A percentile compares a stretch with the other conserved stretches of the same genome.
These are phyloP conservation scores for Orbilia blumenaviensis DNA, from an alignment of 2,329 filamentous ascomycete species.

Conservation along the genomic window DNA sequence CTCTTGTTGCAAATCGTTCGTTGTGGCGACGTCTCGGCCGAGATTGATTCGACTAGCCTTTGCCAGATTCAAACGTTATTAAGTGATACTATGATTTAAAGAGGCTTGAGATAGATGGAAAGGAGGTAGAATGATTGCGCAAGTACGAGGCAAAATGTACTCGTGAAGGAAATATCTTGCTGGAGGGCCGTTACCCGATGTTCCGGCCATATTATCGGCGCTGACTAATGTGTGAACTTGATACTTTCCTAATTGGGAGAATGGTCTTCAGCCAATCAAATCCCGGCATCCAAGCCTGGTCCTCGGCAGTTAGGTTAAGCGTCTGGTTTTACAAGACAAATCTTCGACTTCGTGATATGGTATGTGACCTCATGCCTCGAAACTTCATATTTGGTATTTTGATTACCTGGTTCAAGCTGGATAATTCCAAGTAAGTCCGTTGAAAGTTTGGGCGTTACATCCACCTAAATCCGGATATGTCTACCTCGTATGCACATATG, in stretches of 20 bases:
- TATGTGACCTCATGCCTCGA: background rate
- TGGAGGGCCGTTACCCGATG: background rate
- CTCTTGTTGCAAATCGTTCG: background rate
- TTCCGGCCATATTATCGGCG: background rate
- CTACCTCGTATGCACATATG: background rate
- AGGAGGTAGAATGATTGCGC: background rate
- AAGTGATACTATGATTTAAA: too few relatives aligned
- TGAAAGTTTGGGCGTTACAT: background rate
- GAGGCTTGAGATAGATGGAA: background rate
- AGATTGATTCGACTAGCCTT: background rate
- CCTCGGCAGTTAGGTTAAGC: too few relatives aligned
- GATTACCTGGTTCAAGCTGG: background rate
- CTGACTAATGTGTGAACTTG: background rate
- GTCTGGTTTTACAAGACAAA: too few relatives aligned
- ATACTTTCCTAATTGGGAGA: conserved; percentile 13
- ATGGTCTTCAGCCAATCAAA: conserved; percentile 37
- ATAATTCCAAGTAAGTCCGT: conserved; percentile 3
- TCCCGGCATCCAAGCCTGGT: background rate
- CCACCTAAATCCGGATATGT: background rate
- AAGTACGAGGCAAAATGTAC: background rate
- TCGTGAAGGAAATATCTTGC: background rate
- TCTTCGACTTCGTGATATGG: background rate
- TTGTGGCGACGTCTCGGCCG: background rate
- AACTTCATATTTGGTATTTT: background rate
- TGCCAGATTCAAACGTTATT: too few relatives aligned